A percentile compares a stretch with the other conserved stretches of the same genome.
phyloP scores from a whole-genome alignment of 2,329 filamentous ascomycete species.

The Grosmannia huntii region DNA sequence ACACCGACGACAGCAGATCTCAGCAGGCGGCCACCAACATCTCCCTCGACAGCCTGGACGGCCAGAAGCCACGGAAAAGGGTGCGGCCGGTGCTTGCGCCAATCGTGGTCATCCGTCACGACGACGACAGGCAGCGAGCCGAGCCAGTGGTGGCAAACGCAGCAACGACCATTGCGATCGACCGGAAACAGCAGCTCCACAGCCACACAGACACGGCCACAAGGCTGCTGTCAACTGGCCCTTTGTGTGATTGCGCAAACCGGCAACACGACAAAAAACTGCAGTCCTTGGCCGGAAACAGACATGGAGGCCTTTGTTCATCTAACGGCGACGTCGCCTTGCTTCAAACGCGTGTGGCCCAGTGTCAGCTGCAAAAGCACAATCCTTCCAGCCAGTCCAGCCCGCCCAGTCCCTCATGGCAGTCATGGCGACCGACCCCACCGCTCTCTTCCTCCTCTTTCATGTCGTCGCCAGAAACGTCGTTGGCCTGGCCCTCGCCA shows the following conservation, averaged over 20 bases:
- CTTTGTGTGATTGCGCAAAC: not conserved
- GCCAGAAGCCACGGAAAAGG: not conserved
- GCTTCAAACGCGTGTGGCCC: not conserved
- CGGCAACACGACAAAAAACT: constrained; percentile 24
- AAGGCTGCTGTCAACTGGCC: not conserved
- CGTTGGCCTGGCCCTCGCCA: not conserved
- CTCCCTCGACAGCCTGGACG: not conserved
- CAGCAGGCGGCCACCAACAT: not conserved
- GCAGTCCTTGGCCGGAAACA: constrained; percentile 5
- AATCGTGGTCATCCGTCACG: constrained; percentile 19
- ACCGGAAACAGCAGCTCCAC: not conserved
- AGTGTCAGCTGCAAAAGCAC: not conserved
- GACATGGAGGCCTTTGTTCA: constrained; percentile 12
- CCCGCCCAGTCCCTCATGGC: not conserved
- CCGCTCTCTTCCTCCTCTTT: not conserved
- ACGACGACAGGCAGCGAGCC: not conserved
- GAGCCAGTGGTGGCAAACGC: not conserved
- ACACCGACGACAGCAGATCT: not conserved
- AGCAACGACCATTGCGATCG: not conserved
- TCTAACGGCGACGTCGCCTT: not conserved
- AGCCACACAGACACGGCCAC: not conserved
- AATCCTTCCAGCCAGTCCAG: not conserved
- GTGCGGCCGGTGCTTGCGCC: constrained; percentile 17
- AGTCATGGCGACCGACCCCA: not conserved
- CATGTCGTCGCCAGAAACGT: not conserved